Evolutionary conservation across 164 flowering plant species (phyloP).

Genomic region (Berberis thunbergii): DNA sequence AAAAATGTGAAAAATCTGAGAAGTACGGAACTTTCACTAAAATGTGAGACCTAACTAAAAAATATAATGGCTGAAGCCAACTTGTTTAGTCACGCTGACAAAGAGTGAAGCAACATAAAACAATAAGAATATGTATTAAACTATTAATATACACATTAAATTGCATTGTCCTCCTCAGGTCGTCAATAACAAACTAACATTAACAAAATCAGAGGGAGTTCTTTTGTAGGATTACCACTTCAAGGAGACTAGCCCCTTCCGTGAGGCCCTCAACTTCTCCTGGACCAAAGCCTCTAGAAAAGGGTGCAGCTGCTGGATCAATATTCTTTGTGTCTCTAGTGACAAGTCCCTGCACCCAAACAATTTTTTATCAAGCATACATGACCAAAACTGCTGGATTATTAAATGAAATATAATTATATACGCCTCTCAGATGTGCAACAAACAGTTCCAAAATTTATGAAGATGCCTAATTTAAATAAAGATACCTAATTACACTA

Average conservation of each 20-base stretch:
- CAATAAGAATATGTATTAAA: no score
- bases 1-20: neutral
- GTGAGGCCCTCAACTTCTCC: constrained; percentile 59
- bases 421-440: no score
- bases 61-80: neutral
- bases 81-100: no score
- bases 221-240: constrained; percentile 60
- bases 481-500: no score
- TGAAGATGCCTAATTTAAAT: no score
- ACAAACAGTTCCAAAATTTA: no score
- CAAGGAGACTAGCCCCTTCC: constrained; percentile 80
- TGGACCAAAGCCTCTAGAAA: constrained; percentile 50
- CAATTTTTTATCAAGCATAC: neutral
- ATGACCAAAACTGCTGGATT: neutral
- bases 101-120: no score
- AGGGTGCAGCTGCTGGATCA: constrained; percentile 83
- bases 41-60: neutral
- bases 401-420: neutral
- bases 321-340: constrained; percentile 72
- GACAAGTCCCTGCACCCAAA: constrained; percentile 67
- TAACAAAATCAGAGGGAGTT: no score
- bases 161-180: no score
- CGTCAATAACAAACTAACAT: no score
- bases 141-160: no score
- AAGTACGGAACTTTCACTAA: neutral